phyloP scores from a whole-genome alignment of 2,329 filamentous ascomycete species.

The Cytospora paraplurivora region DNA sequence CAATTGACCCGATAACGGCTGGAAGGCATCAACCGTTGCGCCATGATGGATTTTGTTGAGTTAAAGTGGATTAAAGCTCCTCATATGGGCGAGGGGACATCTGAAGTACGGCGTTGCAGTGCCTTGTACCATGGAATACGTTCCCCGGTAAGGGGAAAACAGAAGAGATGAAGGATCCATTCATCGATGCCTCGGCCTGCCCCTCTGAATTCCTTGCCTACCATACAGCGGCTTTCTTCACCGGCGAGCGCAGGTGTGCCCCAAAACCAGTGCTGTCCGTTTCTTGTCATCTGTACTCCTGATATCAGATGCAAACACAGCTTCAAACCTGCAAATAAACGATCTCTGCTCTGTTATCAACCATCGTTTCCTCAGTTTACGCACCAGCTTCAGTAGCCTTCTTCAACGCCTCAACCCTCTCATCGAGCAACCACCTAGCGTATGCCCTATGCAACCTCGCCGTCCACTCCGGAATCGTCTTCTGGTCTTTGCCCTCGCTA shows the following conservation, averaged over 20 bases:
- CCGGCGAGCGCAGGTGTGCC: no score
- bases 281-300: background rate
- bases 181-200: background rate
- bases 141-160: background rate
- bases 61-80: no score
- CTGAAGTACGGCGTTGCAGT: background rate
- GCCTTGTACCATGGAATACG: background rate
- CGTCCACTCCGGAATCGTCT: constrained; percentile 6
- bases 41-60: constrained; percentile 2
- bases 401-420: constrained; percentile 9
- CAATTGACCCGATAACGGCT: background rate
- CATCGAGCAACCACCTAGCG: constrained; percentile 19
- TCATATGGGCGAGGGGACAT: background rate
- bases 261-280: background rate
- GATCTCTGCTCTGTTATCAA: no score
- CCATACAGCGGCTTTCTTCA: background rate
- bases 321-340: background rate
- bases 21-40: background rate
- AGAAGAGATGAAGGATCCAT: background rate
- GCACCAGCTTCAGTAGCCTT: background rate
- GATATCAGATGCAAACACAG: background rate
- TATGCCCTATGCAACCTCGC: constrained; percentile 16
- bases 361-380: background rate
- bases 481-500: constrained; percentile 15
- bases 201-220: background rate